A percentile compares a stretch with the other conserved stretches of the same genome.
Evolutionary conservation across 2,329 filamentous ascomycete genomes (phyloP).

Genomic region (Plenodomus biglobosus): DNA sequence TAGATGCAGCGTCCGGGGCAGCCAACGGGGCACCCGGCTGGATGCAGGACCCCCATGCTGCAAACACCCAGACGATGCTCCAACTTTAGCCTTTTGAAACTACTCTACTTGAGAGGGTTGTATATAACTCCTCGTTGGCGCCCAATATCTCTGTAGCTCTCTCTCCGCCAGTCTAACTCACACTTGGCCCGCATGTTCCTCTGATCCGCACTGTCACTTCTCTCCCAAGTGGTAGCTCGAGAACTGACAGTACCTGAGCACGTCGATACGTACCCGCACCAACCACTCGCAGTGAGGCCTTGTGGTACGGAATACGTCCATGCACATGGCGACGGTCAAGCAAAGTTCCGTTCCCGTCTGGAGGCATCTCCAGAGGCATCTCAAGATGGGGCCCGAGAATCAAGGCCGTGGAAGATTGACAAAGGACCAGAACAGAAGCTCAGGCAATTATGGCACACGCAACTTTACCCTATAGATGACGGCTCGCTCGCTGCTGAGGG

Average conservation of each 20-base stretch:
- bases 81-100: constrained; percentile 39
- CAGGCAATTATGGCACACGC: constrained; percentile 24
- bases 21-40: constrained; percentile 31
- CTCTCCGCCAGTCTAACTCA: constrained; percentile 19
- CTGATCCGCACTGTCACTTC: constrained; percentile 22
- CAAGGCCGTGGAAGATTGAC: constrained; percentile 22
- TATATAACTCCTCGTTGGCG: constrained; percentile 32
- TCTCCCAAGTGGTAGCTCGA: background rate
- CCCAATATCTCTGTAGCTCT: constrained; percentile 30
- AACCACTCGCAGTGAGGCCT: constrained; percentile 12
- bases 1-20: constrained; percentile 24
- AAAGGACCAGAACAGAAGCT: constrained; percentile 20
- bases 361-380: constrained; percentile 14
- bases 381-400: constrained; percentile 24
- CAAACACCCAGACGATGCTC: constrained; percentile 28
- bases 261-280: constrained; percentile 5
- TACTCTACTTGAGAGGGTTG: constrained; percentile 36
- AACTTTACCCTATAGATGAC: constrained; percentile 17
- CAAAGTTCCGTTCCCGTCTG: constrained; percentile 11
- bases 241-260: no score
- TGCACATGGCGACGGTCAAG: constrained; percentile 38
- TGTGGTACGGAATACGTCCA: constrained; percentile 32
- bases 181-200: constrained; percentile 15
- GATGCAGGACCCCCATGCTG: constrained; percentile 27
- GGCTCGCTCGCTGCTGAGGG: constrained; percentile 5